Evolutionary conservation across 2,329 filamentous ascomycete genomes (phyloP).

Genomic region (Emericellopsis cladophorae): DNA sequence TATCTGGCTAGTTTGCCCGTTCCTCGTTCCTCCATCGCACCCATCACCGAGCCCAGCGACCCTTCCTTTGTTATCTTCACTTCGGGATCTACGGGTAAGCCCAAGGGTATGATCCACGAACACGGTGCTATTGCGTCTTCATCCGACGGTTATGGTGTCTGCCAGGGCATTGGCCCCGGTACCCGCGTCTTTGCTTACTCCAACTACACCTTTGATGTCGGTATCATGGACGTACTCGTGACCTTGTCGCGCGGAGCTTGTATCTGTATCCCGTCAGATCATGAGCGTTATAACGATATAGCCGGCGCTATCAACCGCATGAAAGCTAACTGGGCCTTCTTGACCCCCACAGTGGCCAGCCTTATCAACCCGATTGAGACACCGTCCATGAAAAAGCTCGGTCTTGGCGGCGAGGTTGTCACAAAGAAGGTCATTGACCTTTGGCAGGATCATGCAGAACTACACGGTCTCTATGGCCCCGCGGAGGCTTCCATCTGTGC

Average conservation of each 20-base stretch:
- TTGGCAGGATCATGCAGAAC: neutral
- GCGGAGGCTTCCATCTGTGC: neutral
- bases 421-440: constrained; percentile 2
- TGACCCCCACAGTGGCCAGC: constrained; percentile 8
- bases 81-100: constrained; percentile 4
- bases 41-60: constrained; percentile 1
- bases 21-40: neutral
- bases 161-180: constrained; percentile 7
- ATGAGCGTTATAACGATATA: constrained; percentile 4
- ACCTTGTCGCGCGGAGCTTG: constrained; percentile 4
- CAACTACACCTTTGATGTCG: constrained; percentile 10
- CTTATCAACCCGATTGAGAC: constrained; percentile 9
- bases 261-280: constrained; percentile 7
- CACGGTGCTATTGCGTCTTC: constrained; percentile 10
- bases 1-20: neutral
- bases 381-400: constrained; percentile 7
- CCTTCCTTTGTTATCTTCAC: constrained; percentile 4
- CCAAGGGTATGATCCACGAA: constrained; percentile 4
- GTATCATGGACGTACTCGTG: constrained; percentile 3
- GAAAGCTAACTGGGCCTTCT: constrained; percentile 1
- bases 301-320: neutral
- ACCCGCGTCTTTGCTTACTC: constrained; percentile 33
- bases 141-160: constrained; percentile 24
- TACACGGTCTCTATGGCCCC: constrained; percentile 1
- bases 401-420: constrained; percentile 10